Evolutionary conservation across 805 yeast genomes (phyloP), one percentile per base, ranked within the genome.

Genomic region (Limtongia smithiae): DNA sequence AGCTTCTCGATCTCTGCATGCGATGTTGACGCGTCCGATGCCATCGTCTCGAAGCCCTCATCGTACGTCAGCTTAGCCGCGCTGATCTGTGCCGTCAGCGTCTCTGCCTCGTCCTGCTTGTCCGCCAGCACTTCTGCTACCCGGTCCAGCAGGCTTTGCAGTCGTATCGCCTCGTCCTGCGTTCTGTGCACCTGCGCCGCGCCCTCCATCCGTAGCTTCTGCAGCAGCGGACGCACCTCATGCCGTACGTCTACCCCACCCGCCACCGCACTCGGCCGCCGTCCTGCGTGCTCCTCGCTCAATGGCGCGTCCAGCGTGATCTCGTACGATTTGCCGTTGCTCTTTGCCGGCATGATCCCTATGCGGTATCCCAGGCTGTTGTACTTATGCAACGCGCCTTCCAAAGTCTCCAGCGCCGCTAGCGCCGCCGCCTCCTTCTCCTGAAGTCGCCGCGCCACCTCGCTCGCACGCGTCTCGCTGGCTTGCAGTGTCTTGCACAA

Each of bases 1-100:
- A 80, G 65, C 61, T 76, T 75, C 63, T 83, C 90, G 44, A 81
- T 75, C 62, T 83, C 84, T n/a, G 81, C 76, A 45, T 78, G 75
- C 49, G 79, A 76, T 34, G 77, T 67, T 32, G 75, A 70, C 24
- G 75, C 68, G 55, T 80, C 80, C 57, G 77, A 69, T 37, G 73
- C 68, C 79, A 77, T 74, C 37, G 75, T 70, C 55, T 77, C 81
- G 58, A 75, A 75, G 9, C 78, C 67, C 44, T 77, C 79, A 40
- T 82, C 85, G 51, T 77, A 78, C 27, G 72, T 73, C 18, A 75
- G 67, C 59, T 79, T 80, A 24, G 71, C 66, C 18, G 77, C 73
- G 0, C 79, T 68, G 31, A 84, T 69, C 48, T 73, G 73, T 8
- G 81, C 77, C 57, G 82, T 83, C 31, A 82, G 64, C 1, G 73